phyloP scores from a whole-genome alignment of 192 early-diverging fungal genomes.

The Gryganskiella cystojenkinii region DNA sequence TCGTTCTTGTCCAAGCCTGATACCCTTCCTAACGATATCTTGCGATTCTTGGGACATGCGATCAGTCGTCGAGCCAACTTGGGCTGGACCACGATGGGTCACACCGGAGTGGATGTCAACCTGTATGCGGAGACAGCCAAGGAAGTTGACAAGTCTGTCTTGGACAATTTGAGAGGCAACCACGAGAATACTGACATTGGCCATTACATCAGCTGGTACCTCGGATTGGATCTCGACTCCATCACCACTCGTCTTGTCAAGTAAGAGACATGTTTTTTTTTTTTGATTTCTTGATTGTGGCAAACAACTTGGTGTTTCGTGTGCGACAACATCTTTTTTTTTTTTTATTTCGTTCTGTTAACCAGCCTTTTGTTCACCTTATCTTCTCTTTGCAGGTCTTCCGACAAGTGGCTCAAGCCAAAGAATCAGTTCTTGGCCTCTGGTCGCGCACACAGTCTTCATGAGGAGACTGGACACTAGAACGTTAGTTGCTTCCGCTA shows the following conservation, averaged over 20 bases:
- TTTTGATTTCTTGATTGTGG: background rate
- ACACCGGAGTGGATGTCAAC: constrained; percentile 95
- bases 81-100: constrained; percentile 88
- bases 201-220: constrained; percentile 60
- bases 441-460: background rate
- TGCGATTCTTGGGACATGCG: constrained; percentile 16
- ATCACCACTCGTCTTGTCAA: constrained; percentile 58
- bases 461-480: constrained; percentile 35
- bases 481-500: background rate
- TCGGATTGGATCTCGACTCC: constrained; percentile 60
- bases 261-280: constrained; percentile 24
- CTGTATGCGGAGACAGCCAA: constrained; percentile 65
- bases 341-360: no score
- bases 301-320: background rate
- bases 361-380: no score
- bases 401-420: constrained; percentile 31
- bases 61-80: constrained; percentile 19
- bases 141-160: constrained; percentile 44
- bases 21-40: background rate
- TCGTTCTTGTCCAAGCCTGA: constrained; percentile 47
- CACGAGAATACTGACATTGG: constrained; percentile 79
- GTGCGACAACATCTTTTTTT: no score
- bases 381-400: background rate
- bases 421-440: background rate
- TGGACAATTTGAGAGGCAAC: constrained; percentile 56